Percentiles rank a stretch among this genome's conserved stretches.
Evolutionary conservation across 306 rosid species (phyloP).

Genomic region (Trifolium subterraneum): DNA sequence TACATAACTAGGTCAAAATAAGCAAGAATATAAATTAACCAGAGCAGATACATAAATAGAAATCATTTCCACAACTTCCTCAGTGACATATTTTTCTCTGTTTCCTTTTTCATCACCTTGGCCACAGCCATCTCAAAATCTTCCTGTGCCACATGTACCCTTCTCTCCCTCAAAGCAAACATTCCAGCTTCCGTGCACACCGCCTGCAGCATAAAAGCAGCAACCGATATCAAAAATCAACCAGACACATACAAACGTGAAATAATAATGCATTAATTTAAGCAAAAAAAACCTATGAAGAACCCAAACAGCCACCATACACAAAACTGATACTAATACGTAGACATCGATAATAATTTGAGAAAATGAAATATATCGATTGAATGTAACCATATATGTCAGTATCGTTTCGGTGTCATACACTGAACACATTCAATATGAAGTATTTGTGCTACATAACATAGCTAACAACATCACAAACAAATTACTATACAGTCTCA

Average conservation of each 20-base stretch:
- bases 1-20: constrained; percentile 44
- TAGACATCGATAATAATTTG: too few relatives aligned
- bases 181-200: constrained; percentile 99
- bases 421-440: too few relatives aligned
- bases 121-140: constrained; percentile 99
- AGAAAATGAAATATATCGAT: too few relatives aligned
- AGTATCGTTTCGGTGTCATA: too few relatives aligned
- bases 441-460: too few relatives aligned
- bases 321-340: too few relatives aligned
- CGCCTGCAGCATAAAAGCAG: constrained; percentile 58
- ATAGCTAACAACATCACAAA: background rate
- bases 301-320: too few relatives aligned
- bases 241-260: background rate
- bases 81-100: constrained; percentile 91
- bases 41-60: constrained; percentile 16
- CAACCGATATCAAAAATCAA: too few relatives aligned
- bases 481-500: background rate
- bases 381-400: too few relatives aligned
- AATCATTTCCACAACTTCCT: constrained; percentile 95
- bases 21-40: constrained; percentile 11
- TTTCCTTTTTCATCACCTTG: constrained; percentile 99
- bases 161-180: constrained; percentile 97
- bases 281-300: too few relatives aligned
- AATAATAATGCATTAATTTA: background rate
- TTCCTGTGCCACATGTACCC: constrained; percentile 95